These are phyloP conservation scores for Penicillium verrucosum DNA, from an alignment of 2,329 filamentous ascomycete genomes.

Conservation along the genomic window DNA sequence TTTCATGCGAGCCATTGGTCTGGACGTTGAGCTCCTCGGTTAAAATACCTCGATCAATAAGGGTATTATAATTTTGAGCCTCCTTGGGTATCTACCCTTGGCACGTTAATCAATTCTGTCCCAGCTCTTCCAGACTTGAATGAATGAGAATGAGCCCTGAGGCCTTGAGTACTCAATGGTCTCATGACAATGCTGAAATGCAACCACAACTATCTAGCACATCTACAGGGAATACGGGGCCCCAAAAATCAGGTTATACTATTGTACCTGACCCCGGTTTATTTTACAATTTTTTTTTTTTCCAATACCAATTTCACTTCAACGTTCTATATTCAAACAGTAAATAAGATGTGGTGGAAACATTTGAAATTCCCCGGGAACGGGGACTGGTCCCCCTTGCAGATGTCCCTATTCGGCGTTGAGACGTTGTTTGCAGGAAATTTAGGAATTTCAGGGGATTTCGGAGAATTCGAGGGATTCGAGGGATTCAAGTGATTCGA, in stretches of 20 bases:
- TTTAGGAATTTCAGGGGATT: not conserved
- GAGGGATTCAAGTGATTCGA: not conserved
- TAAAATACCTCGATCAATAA: conserved; percentile 35
- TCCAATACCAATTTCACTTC: conserved; percentile 11
- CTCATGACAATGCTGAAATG: not conserved
- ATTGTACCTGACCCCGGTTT: not conserved
- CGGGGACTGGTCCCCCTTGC: not conserved
- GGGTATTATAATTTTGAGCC: not conserved
- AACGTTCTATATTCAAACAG: not conserved
- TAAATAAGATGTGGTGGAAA: not conserved
- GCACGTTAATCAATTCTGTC: not conserved
- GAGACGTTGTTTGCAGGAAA: not conserved
- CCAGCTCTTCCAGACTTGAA: not conserved
- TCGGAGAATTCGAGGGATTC: not conserved
- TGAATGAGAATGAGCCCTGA: not conserved
- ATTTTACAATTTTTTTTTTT: conserved; percentile 2
- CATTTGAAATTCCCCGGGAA: not conserved
- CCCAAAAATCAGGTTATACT: not conserved
- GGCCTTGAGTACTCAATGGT: not conserved
- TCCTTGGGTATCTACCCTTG: not conserved
- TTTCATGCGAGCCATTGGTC: conserved; percentile 97
- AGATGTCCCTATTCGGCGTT: not conserved
- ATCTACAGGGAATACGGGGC: conserved; percentile 1
- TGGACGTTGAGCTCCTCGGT: conserved; percentile 80
- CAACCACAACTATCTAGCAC: not conserved